Percentiles rank a stretch among this genome's conserved stretches.
These are phyloP conservation scores for Boletus hoseneyae DNA, from an alignment of 1,284 basidiomycete species.

Conservation along the genomic window DNA sequence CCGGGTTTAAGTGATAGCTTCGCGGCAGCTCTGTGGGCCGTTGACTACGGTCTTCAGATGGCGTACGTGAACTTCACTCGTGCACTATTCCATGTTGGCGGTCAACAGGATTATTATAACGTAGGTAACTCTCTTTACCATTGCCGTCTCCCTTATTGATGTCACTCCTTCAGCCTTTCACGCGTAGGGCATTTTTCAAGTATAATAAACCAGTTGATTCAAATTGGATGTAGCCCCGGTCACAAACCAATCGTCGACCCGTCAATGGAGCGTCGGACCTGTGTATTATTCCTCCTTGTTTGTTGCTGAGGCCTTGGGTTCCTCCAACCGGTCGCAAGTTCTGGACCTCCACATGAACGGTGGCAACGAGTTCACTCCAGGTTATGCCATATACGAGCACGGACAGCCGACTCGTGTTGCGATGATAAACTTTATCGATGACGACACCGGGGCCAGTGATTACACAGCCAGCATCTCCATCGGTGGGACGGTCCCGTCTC, in stretches of 20 bases:
- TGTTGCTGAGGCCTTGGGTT: conserved; percentile 65
- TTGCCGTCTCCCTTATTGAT: neutral
- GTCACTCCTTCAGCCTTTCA: conserved; percentile 26
- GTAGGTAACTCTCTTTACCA: conserved; percentile 35
- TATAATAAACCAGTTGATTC: neutral
- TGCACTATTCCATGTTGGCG: conserved; percentile 37
- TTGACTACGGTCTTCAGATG: too few relatives aligned
- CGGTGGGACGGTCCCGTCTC: conserved; percentile 41
- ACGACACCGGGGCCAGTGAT: conserved; percentile 49
- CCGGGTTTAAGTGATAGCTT: too few relatives aligned
- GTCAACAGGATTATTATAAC: conserved; percentile 66
- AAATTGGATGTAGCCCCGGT: neutral
- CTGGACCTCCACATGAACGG: conserved; percentile 55
- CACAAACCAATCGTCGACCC: neutral
- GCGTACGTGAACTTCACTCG: neutral
- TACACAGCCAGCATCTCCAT: conserved; percentile 46
- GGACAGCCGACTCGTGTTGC: conserved; percentile 54
- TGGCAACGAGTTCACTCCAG: conserved; percentile 55
- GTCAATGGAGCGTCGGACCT: neutral
- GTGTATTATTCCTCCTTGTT: conserved; percentile 57
- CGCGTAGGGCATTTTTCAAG: conserved; percentile 24
- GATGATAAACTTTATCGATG: conserved; percentile 67
- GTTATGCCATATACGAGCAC: conserved; percentile 71
- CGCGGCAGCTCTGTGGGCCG: too few relatives aligned
- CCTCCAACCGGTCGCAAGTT: conserved; percentile 55